Evolutionary conservation across 1,284 basidiomycete species (phyloP), one percentile per base, ranked within the genome.

Genomic region (Tylopilus sp.): DNA sequence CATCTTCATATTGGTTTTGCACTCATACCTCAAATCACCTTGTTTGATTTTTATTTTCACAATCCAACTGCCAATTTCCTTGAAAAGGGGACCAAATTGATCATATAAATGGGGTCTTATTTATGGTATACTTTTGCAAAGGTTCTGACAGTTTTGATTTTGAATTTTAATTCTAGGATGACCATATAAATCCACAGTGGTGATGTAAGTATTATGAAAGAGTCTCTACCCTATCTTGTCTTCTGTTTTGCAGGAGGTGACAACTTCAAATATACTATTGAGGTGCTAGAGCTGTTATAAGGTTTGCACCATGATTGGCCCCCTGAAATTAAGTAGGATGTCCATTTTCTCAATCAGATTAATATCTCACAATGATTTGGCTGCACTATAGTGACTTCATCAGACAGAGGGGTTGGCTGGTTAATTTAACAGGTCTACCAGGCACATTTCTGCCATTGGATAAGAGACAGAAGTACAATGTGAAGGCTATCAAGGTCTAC

Each of bases 241-340:
- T 69, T 64, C 33, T n/a, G 47, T 2, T 69, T 67, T 63, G 57
- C 67, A 19, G 65, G 62, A 13, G 65, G 65, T 16, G 4, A 24
- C 9, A 66, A 68, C 15, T 66, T 56, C 12, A 64, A 67, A 18
- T 68, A 68, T 53, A 32, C 52, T 3, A 39, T n/a, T 26, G 64
- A 68, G 38, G 47, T 68, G 32, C n/a, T 68, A 7, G 62, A 68
- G 57, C 53, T 68, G 6, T 4, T 68, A 18, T 64, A 68, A 53
- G 36, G 61, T 7, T 12, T 68, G 8, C 52, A 53, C 4, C 57
- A 59, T 58, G 62, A 68, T 1, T 68, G 67, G 64, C 61, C 67
- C 36, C 52, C 58, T 55, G 54, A 58, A 1, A 15, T 66, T 3
- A 57, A 56, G 61, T n/a, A n/a, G 36, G 36, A 38, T 38, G n/a